Conservation (phyloP, 768 basidiomycete genomes). For the Leccinum fibrillosum region DNA sequence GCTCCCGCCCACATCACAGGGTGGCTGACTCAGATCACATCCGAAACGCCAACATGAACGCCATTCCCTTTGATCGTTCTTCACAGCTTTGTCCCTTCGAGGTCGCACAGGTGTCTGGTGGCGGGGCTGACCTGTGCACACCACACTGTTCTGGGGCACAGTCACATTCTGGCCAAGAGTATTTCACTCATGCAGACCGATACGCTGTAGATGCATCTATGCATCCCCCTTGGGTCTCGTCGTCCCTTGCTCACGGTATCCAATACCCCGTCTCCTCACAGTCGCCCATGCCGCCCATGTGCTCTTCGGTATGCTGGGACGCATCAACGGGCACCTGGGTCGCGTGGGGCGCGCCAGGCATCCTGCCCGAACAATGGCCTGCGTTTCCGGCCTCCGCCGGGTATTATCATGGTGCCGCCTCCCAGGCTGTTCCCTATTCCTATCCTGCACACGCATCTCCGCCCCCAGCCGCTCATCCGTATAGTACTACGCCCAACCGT, state of each 20-base stretch:
- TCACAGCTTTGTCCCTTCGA: constrained; percentile 23
- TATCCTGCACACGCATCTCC: constrained; percentile 28
- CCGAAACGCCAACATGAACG: constrained; percentile 20
- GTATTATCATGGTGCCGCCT: constrained; percentile 25
- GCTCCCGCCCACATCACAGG: constrained; percentile 25
- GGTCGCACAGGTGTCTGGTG: constrained; percentile 17
- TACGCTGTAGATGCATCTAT: constrained; percentile 20
- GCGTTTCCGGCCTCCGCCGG: constrained; percentile 24
- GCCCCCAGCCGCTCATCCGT: constrained; percentile 19
- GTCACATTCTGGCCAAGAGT: constrained; percentile 25
- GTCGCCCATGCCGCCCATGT: constrained; percentile 27
- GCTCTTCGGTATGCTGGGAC: constrained; percentile 30
- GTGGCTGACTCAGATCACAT: constrained; percentile 19
- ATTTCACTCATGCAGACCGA: constrained; percentile 26
- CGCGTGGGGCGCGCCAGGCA: constrained; percentile 26
- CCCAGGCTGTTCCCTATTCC: constrained; percentile 25
- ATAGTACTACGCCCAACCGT: constrained; percentile 16
- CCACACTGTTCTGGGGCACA: constrained; percentile 20
- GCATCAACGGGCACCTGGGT: constrained; percentile 28
- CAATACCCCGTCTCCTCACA: constrained; percentile 30
- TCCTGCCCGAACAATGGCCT: constrained; percentile 30
- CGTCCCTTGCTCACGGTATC: constrained; percentile 24
- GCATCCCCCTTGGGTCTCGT: constrained; percentile 26
- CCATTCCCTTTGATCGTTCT: constrained; percentile 17
- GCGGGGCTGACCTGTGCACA: constrained; percentile 25